These are phyloP conservation scores for Ilex paraguariensis DNA, from an alignment of 305 asterid species.

Conservation along the genomic window DNA sequence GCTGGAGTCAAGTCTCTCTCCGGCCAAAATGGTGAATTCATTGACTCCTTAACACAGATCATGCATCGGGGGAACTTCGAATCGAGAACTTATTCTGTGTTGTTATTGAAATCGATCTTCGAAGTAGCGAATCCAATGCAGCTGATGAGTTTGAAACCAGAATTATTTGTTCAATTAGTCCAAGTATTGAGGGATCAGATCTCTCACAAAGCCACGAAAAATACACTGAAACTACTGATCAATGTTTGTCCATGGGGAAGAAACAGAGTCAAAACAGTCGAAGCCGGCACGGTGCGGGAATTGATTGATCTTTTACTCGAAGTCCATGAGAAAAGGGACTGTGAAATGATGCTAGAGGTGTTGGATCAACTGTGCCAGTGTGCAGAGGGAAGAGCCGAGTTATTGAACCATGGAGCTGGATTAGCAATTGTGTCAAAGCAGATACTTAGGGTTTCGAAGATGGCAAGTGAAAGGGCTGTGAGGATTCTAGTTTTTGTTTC, in stretches of 20 bases:
- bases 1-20: constrained; percentile 37
- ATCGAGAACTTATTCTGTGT: constrained; percentile 49
- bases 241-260: constrained; percentile 38
- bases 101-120: constrained; percentile 44
- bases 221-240: constrained; percentile 42
- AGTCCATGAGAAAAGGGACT: constrained; percentile 30
- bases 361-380: constrained; percentile 62
- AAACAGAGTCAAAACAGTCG: constrained; percentile 56
- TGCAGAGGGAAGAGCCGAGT: constrained; percentile 75
- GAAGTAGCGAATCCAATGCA: constrained; percentile 34
- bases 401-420: constrained; percentile 60
- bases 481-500: constrained; percentile 49
- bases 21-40: constrained; percentile 21
- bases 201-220: constrained; percentile 41
- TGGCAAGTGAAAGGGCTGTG: constrained; percentile 57
- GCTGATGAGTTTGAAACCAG: constrained; percentile 19
- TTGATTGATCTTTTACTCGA: constrained; percentile 52
- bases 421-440: constrained; percentile 69
- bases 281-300: constrained; percentile 35
- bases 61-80: constrained; percentile 60
- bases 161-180: constrained; percentile 35
- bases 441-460: constrained; percentile 60
- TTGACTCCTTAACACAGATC: constrained; percentile 32
- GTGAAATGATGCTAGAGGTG: constrained; percentile 37
- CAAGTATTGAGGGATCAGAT: constrained; percentile 40